Evolutionary conservation across 345 rosid species (phyloP).

Genomic region (Heritiera fomes): DNA sequence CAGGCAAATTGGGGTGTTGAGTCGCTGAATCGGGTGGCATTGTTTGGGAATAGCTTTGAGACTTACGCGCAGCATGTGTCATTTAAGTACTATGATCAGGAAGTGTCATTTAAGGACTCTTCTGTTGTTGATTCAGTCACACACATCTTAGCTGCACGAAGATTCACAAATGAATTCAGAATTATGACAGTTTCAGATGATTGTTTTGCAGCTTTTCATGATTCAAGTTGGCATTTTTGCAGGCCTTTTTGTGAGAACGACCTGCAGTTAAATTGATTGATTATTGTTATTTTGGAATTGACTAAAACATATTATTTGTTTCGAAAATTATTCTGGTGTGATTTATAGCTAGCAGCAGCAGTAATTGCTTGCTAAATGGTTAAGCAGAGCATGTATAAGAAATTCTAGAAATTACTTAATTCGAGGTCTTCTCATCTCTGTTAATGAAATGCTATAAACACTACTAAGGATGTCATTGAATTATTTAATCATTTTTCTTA

Average conservation of each 20-base stretch:
- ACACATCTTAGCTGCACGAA: slow-evolving; percentile 48
- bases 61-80: slow-evolving; percentile 52
- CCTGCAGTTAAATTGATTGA: slow-evolving; percentile 23
- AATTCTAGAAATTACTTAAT: background rate
- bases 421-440: too few species aligned
- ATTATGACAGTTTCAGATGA: slow-evolving; percentile 60
- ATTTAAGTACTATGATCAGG: slow-evolving; percentile 46
- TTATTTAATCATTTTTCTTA: too few species aligned
- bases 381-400: background rate
- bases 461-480: too few species aligned
- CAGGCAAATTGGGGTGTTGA: slow-evolving; percentile 63
- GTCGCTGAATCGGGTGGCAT: slow-evolving; percentile 42
- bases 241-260: slow-evolving; percentile 40
- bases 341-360: background rate
- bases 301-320: background rate
- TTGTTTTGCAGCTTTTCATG: slow-evolving; percentile 78
- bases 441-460: too few species aligned
- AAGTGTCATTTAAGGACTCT: slow-evolving; percentile 45
- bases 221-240: slow-evolving; percentile 96
- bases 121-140: slow-evolving; percentile 40
- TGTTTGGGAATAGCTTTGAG: slow-evolving; percentile 86
- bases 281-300: background rate
- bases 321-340: background rate
- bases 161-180: slow-evolving; percentile 48
- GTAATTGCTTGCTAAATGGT: background rate